Percentiles rank a stretch among this genome's conserved stretches.
These are phyloP conservation scores for Inga laurina DNA, from an alignment of 306 rosid species.

Conservation along the genomic window DNA sequence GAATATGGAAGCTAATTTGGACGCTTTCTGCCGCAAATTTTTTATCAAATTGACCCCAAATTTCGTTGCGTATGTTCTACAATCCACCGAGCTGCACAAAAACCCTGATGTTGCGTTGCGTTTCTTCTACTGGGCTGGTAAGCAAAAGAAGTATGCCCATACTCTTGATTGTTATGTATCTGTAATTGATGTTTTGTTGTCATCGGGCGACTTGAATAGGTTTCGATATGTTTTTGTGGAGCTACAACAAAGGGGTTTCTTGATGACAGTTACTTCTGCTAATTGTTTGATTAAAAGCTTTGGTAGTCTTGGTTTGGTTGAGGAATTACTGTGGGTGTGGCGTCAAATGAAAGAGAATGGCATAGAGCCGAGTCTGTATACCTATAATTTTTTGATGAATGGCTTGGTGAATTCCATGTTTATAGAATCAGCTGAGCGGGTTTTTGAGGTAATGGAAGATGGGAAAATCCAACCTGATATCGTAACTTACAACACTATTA, in stretches of 20 bases:
- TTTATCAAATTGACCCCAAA: constrained; percentile 70
- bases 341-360: constrained; percentile 71
- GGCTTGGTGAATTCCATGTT: constrained; percentile 67
- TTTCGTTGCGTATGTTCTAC: constrained; percentile 63
- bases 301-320: constrained; percentile 65
- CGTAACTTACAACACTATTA: constrained; percentile 71
- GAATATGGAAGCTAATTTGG: constrained; percentile 70
- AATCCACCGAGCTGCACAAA: constrained; percentile 40
- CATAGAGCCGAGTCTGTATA: constrained; percentile 58
- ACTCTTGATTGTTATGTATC: constrained; percentile 70
- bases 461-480: constrained; percentile 63
- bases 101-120: constrained; percentile 49
- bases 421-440: constrained; percentile 71
- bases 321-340: constrained; percentile 84
- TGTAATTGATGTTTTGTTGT: constrained; percentile 51
- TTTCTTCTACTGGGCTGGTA: constrained; percentile 74
- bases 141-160: constrained; percentile 56
- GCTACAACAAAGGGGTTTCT: constrained; percentile 43
- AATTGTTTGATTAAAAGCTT: constrained; percentile 64
- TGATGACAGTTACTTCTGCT: constrained; percentile 52
- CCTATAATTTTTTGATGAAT: constrained; percentile 65
- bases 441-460: constrained; percentile 65
- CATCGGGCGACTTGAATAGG: constrained; percentile 35
- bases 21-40: constrained; percentile 54
- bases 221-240: constrained; percentile 34